Conservation (phyloP, 352 stramenopile species). For the Phytopythium mirpurense region DNA sequence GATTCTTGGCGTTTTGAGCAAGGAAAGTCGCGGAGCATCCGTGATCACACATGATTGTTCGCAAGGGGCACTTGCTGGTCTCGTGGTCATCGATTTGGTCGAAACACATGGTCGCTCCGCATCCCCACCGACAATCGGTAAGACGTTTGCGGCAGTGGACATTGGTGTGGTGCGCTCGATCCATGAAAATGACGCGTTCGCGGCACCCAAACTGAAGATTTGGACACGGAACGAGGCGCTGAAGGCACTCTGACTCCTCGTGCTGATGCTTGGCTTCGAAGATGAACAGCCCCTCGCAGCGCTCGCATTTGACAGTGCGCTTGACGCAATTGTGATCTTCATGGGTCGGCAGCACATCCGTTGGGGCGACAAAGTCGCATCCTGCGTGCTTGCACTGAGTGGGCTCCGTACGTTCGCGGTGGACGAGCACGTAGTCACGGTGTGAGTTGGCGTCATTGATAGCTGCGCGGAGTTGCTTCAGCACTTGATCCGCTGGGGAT, state of each 20-base stretch:
- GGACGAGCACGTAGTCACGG: constrained; percentile 38
- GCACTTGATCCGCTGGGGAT: constrained; percentile 17
- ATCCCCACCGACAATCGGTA: constrained; percentile 44
- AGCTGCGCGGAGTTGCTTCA: constrained; percentile 29
- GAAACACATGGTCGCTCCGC: constrained; percentile 30
- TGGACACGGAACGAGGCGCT: constrained; percentile 34
- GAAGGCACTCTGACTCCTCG: constrained; percentile 22
- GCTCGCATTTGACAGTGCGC: constrained; percentile 46
- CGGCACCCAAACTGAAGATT: constrained; percentile 56
- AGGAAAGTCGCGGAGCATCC: constrained; percentile 35
- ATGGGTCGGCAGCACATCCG: constrained; percentile 50
- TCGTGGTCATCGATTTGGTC: constrained; percentile 51
- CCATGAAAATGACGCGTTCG: constrained; percentile 25
- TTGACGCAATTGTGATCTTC: constrained; percentile 55
- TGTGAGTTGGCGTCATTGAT: constrained; percentile 40
- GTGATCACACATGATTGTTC: constrained; percentile 33
- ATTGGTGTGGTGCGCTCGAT: constrained; percentile 30
- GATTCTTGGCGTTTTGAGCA: constrained; percentile 30
- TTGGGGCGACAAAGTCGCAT: constrained; percentile 43
- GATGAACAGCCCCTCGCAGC: constrained; percentile 26
- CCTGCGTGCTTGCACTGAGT: constrained; percentile 35
- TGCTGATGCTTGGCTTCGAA: constrained; percentile 33
- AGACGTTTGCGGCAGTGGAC: constrained; percentile 59
- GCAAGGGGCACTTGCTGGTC: constrained; percentile 34
- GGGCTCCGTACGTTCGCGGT: constrained; percentile 35